phyloP scores from a whole-genome alignment of 2,329 filamentous ascomycete genomes.

The Aspergillus quadricinctus region DNA sequence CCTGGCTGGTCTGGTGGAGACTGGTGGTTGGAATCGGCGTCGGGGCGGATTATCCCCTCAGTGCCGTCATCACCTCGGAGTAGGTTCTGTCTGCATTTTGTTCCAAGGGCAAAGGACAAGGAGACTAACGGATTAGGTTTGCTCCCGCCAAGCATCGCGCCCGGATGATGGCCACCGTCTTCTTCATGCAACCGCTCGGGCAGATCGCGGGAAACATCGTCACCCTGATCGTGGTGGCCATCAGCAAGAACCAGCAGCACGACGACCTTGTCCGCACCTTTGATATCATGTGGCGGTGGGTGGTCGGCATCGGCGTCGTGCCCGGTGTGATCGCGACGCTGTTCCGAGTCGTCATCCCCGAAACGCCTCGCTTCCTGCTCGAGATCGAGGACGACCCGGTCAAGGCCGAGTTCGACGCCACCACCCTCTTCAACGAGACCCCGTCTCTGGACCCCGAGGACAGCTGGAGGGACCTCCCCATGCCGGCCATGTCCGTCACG shows the following conservation, averaged over 20 bases:
- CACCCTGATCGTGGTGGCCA: slow-evolving; percentile 45
- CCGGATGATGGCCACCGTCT: slow-evolving; percentile 65
- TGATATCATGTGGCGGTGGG: slow-evolving; percentile 63
- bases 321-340: slow-evolving; percentile 61
- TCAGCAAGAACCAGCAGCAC: slow-evolving; percentile 20
- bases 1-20: slow-evolving; percentile 47
- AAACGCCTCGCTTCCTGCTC: slow-evolving; percentile 61
- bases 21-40: slow-evolving; percentile 52
- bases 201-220: slow-evolving; percentile 63
- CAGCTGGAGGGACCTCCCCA: slow-evolving; percentile 18
- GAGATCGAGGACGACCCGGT: slow-evolving; percentile 61
- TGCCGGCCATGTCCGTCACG: slow-evolving; percentile 24
- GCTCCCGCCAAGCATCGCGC: slow-evolving; percentile 57
- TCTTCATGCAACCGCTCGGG: slow-evolving; percentile 65
- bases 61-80: slow-evolving; percentile 64
- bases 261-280: slow-evolving; percentile 38
- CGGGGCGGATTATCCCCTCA: slow-evolving; percentile 65
- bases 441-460: slow-evolving; percentile 25
- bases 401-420: slow-evolving; percentile 57
- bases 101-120: neutral
- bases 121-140: slow-evolving; percentile 35
- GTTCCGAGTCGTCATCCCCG: slow-evolving; percentile 63
- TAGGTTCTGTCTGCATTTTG: slow-evolving; percentile 34
- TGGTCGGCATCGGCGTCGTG: slow-evolving; percentile 61
- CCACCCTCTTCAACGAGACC: slow-evolving; percentile 51